Evolutionary conservation across 371 early-diverging fungal genomes (phyloP), one percentile per base, ranked within the genome.

Genomic region (Mucor mucedo): DNA sequence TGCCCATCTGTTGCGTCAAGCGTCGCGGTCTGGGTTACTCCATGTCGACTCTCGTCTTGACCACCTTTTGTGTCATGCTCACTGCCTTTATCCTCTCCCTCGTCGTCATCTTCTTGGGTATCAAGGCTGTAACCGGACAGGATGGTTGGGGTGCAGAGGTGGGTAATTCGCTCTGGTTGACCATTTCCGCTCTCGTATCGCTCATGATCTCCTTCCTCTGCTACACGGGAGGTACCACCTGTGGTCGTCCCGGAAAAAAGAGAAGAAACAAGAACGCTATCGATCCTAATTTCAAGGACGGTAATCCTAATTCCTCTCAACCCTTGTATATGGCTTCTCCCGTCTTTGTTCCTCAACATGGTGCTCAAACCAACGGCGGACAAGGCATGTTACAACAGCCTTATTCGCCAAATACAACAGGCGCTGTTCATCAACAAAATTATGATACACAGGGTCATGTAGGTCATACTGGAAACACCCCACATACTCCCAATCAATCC

Each of bases 61-160:
- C 75, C 60, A 75, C 71, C 30, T 76, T 81, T 16, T 40, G 76
- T 7, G 53, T 76, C 9, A 66, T 63, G 57, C 50, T 79, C n/a
- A 68, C 62, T 4, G 68, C 72, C 10, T 52, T 76, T 8, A 70
- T 76, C 4, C 38, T 79, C 35, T 64, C 65, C 14, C 65, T 79
- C 16, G 59, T 71, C 0, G 11, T 72, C 33, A 44, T 66, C 3
- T 45, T 79, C n/a, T 38, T 52, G 6, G 73, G 72, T 38, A 66
- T 68, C 11, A 55, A 58, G 10, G 14, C 32, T 11, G 21, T 79
- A 8, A 63, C 55, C 16, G 38, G 38, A 35, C 63, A 58, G 3
- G 65, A 63, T 30, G 40, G 50, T 5, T 76, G 75, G 71, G 49
- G 55, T 28, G 77, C 68, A 9, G 65, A 68, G 32, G 69, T 68